Evolutionary conservation across 345 rosid genomes (phyloP), one percentile per base, ranked within the genome.

Genomic region (Nasturtium officinale): DNA sequence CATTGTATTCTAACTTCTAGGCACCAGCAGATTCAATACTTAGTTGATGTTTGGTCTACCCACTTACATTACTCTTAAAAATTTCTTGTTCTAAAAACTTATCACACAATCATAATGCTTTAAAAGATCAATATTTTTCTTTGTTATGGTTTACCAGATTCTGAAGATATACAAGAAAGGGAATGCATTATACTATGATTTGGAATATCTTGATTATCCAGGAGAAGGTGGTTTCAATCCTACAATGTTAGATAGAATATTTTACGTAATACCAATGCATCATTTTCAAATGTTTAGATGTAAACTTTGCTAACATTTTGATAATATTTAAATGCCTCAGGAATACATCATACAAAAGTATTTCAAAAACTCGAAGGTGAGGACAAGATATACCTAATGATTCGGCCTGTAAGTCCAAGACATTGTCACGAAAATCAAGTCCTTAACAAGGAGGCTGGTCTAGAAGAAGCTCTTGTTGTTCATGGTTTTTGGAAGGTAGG

Each of bases 141-240:
- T 69, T 2, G 21, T 54, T 4, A 21, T 25, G 20, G n/a, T 57
- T 18, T 30, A 38, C 16, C 40, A 75, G 79, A 75, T 75, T 38
- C 46, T 25, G 33, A 32, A 52, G 48, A 75, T 60, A 67, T 42
- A 20, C 38, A 52, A 11, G 23, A 68, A 17, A 61, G 33, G 29
- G 55, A 57, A 28, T 40, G 23, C 25, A 7, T 26, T 75, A 5
- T 51, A 6, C 37, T 75, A 60, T 9, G 25, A 60, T 29, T 6
- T 75, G 56, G 10, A 75, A 65, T 69, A 54, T 69, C 67, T 67
- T 61, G 74, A 55, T 42, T 75, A 10, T 70, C 38, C 74, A 2
- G 71, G 46, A 3, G 74, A 68, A 30, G 57, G 71, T 72, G 4
- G 5, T 42, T 30, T 45, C 0, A 4, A 29, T 52, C 16, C 23